Evolutionary conservation across 306 rosid species (phyloP).

Genomic region (Casuarina cunninghamiana): DNA sequence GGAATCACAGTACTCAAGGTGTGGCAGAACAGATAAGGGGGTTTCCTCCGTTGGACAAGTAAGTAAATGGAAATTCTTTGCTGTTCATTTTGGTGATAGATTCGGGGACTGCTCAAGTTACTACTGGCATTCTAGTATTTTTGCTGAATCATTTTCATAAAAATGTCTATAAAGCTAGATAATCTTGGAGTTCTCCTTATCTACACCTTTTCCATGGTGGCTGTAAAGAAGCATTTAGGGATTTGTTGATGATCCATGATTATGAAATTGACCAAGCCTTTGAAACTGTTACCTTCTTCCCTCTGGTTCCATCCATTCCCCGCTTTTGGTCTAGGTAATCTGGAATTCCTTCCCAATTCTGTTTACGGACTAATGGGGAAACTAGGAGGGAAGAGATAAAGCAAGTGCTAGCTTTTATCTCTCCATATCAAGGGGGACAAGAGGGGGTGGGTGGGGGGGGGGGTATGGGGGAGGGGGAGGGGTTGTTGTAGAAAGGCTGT

Average conservation of each 20-base stretch:
- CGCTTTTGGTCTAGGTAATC: background rate
- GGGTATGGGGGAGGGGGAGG: too few species aligned
- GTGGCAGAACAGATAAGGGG: conserved; percentile 97
- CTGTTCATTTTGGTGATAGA: background rate
- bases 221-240: too few species aligned
- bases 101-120: background rate
- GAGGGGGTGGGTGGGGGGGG: too few species aligned
- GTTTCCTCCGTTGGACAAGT: conserved; percentile 97
- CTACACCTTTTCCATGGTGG: too few species aligned
- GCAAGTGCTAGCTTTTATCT: background rate
- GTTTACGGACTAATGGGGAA: background rate
- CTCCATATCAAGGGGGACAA: too few species aligned
- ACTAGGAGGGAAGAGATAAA: background rate
- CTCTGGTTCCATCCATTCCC: too few species aligned
- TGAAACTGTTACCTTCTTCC: too few species aligned
- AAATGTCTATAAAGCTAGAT: too few species aligned
- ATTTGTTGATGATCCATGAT: too few species aligned
- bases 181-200: too few species aligned
- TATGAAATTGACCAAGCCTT: too few species aligned
- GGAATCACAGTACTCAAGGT: conserved; percentile 87
- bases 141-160: background rate
- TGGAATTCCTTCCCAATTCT: background rate
- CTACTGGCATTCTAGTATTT: background rate
- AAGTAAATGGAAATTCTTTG: conserved; percentile 36
- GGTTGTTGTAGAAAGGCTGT: too few species aligned